Percentiles rank a stretch among this genome's conserved stretches.
These are phyloP conservation scores for Mycena belliarum DNA, from an alignment of 768 basidiomycete species.

Conservation along the genomic window DNA sequence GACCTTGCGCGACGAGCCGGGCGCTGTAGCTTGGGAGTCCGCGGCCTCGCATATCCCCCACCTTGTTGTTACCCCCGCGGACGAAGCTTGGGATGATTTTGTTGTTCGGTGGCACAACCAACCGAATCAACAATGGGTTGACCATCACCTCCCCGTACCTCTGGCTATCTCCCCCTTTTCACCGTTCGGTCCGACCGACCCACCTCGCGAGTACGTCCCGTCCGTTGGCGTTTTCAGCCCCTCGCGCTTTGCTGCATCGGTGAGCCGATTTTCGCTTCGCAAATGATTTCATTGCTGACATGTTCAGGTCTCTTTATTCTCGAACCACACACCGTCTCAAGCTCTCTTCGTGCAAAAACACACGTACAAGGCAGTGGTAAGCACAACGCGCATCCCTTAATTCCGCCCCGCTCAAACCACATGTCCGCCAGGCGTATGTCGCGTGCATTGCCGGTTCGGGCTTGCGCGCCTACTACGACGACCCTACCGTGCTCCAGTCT, in stretches of 20 bases:
- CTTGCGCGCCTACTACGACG: constrained; percentile 43
- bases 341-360: constrained; percentile 38
- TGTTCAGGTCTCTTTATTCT: background rate
- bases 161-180: background rate
- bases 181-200: constrained; percentile 13
- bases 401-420: constrained; percentile 8
- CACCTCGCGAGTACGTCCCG: background rate
- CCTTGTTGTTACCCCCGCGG: constrained; percentile 54
- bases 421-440: constrained; percentile 36
- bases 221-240: constrained; percentile 31
- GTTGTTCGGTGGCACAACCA: constrained; percentile 38
- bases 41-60: constrained; percentile 36
- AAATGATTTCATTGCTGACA: background rate
- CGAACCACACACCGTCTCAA: constrained; percentile 27
- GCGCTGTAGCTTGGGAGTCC: constrained; percentile 10
- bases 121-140: constrained; percentile 35
- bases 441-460: constrained; percentile 38
- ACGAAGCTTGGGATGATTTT: constrained; percentile 37
- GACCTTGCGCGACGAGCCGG: background rate
- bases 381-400: constrained; percentile 20
- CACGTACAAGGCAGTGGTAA: constrained; percentile 40
- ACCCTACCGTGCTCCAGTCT: background rate
- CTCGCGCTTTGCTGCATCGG: constrained; percentile 32
- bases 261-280: constrained; percentile 21
- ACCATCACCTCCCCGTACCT: constrained; percentile 36